Base-by-base conservation (phyloP, 345 rosid genomes). In the Salix exigua region DNA sequence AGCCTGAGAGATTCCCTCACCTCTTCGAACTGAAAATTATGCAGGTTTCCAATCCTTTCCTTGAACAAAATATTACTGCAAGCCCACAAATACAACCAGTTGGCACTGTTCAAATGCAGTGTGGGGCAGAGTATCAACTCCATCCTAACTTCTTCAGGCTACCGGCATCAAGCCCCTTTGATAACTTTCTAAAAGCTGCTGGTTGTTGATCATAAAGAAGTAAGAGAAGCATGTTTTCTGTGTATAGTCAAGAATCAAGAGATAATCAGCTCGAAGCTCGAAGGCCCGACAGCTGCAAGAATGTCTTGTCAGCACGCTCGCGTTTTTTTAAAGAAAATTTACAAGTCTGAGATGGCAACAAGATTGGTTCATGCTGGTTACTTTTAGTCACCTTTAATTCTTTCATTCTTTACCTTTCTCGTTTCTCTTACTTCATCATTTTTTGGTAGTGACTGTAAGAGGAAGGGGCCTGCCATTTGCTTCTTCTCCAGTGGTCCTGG, bases 161-260 rank as follows among this genome's bases (percentile, higher is more conserved):
- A 67, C 96, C 96, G 0, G 86, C 91, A 14, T 84, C 91, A 31
- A 87, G 89, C 74, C 96, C 96, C 21, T 91, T 76, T 7, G 96
- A 91, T 73, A 82, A 89, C 83, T 89, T 91, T 62, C 83, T 91
- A 65, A 91, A 89, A 87, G 93, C 96, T 58, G 93, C 96, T n/a
- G 96, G 96, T 16, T 88, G 91, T 80, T 91, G 86, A 89, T 75
- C 60, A 6, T 28, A 61, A 14, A 64, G 66, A 51, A 60, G 46
- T n/a, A 10, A 16, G 35, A 63, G 14, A 69, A 44, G 42, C 6
- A 48, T 19, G 62, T 35, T 40, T 65, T 7, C 61, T 3, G 9
- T 37, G 26, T 58, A 31, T 13, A 37, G 17, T 21, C 30, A 25
- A 68, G 48, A 28, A 48, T 5, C 30, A 28, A 77, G 16, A 10